These are phyloP conservation scores for Rhodotorula diobovata DNA, from an alignment of 768 basidiomycete species.

Conservation along the genomic window DNA sequence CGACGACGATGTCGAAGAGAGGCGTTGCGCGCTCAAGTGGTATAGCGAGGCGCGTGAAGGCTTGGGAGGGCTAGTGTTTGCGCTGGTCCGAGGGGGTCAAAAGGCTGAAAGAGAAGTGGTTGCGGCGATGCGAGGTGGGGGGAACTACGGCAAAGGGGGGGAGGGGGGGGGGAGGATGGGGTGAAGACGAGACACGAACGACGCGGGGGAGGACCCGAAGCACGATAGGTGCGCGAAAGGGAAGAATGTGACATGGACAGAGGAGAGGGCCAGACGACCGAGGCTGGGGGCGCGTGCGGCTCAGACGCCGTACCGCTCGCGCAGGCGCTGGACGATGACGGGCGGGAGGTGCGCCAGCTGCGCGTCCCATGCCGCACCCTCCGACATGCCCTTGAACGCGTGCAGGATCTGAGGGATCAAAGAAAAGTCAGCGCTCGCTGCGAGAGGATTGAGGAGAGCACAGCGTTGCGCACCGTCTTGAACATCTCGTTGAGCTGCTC, in stretches of 20 bases:
- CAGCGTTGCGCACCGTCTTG: conserved; percentile 53
- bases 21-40: background rate
- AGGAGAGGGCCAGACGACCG: background rate
- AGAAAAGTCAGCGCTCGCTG: background rate
- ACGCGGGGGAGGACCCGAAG: too few relatives aligned
- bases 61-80: background rate
- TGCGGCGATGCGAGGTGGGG: background rate
- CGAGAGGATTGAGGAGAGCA: background rate
- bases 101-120: background rate
- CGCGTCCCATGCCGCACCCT: conserved; percentile 70
- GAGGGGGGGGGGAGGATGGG: background rate
- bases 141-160: background rate
- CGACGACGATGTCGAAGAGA: background rate
- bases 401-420: conserved; percentile 57
- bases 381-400: conserved; percentile 85
- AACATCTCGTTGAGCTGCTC: conserved; percentile 91
- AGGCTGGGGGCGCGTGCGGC: background rate
- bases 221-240: background rate
- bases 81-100: background rate
- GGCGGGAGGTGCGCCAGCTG: conserved; percentile 81
- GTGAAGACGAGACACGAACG: background rate
- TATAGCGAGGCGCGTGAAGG: background rate
- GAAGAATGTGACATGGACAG: background rate
- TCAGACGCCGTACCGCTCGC: conserved; percentile 78
- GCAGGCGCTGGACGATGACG: conserved; percentile 78